Base-by-base conservation (phyloP, 1,284 basidiomycete species). In the Mrakiaceae sp. region DNA sequence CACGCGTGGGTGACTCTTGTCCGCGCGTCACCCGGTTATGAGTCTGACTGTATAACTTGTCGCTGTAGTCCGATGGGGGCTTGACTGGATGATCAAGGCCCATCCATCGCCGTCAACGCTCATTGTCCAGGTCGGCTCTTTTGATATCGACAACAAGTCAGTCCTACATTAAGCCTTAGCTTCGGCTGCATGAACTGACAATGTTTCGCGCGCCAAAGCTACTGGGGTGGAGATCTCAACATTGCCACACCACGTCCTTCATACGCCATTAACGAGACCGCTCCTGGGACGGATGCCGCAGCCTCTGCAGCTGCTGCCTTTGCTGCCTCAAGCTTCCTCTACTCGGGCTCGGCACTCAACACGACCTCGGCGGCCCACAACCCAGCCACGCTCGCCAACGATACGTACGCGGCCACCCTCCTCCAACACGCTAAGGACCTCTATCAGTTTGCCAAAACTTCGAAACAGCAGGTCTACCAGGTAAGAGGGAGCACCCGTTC, bases 41-140 rank as follows among this genome's bases (percentile, higher is more conserved):
- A 12, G 39, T 6, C 62, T 64, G 61, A 43, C 46, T 46, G n/a
- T 49, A 53, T 44, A 50, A 54, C 27, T 42, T 49, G 8, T 49
- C 42, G 8, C 27, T 60, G 4, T 39, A 63, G 64, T 93, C 57
- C 83, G 92, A 66, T 94, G 89, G 88, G 87, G 90, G 43, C 82
- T 91, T 57, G 88, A 92, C 75, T 96, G 90, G 90, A 78, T 95
- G 56, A 87, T 92, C 60, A 90, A 88, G 79, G 90, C 88, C 3
- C 90, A 95, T 74, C 85, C 91, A 0, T 78, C 82, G 14, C 79
- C 85, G 44, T 81, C 83, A 66, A 86, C 85, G 0, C 80, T 96
- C 47, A 89, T 83, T 70, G 87, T 94, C 50, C 85, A 89, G 74
- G 83, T 95, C 51, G 89, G 83, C 46, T 78, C 83, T 63, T 79